Conservation (phyloP, 2,329 filamentous ascomycete genomes). For the Epichloe sp. region DNA sequence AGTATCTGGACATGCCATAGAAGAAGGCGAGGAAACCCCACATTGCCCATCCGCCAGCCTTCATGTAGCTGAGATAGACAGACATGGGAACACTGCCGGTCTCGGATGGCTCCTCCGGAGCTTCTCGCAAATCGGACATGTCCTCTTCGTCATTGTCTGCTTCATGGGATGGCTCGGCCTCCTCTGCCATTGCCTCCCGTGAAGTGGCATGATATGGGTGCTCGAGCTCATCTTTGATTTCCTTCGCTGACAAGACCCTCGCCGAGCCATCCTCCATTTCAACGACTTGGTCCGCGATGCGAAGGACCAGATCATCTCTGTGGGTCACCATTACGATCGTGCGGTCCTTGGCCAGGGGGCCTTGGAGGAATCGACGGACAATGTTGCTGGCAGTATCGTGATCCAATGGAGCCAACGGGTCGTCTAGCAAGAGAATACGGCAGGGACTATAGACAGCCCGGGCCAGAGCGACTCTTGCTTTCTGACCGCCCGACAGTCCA, state of each 20-base stretch:
- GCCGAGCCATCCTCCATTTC: constrained; percentile 52
- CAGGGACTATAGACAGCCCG: constrained; percentile 47
- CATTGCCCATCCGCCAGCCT: constrained; percentile 61
- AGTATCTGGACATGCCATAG: constrained; percentile 49
- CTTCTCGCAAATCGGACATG: constrained; percentile 9
- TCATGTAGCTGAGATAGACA: constrained; percentile 79
- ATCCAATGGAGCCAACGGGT: constrained; percentile 50
- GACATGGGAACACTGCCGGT: constrained; percentile 60
- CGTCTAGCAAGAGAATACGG: constrained; percentile 45
- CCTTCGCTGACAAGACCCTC: constrained; percentile 31
- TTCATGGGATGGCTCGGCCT: constrained; percentile 17
- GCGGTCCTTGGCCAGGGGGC: constrained; percentile 45
- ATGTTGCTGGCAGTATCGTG: constrained; percentile 48
- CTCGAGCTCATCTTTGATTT: constrained; percentile 27
- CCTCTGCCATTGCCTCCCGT: constrained; percentile 5
- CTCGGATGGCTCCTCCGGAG: constrained; percentile 21
- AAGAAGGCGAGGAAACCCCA: constrained; percentile 55
- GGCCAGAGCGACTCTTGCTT: constrained; percentile 49
- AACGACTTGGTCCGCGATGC: constrained; percentile 61
- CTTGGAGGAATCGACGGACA: constrained; percentile 47
- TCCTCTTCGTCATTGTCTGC: constrained; percentile 15
- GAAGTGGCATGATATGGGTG: constrained; percentile 21
- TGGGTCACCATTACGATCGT: constrained; percentile 73
- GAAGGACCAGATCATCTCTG: constrained; percentile 61
- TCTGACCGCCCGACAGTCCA: constrained; percentile 50